phyloP scores from a whole-genome alignment of 441 rosid genomes.

The Jatropha multifida region DNA sequence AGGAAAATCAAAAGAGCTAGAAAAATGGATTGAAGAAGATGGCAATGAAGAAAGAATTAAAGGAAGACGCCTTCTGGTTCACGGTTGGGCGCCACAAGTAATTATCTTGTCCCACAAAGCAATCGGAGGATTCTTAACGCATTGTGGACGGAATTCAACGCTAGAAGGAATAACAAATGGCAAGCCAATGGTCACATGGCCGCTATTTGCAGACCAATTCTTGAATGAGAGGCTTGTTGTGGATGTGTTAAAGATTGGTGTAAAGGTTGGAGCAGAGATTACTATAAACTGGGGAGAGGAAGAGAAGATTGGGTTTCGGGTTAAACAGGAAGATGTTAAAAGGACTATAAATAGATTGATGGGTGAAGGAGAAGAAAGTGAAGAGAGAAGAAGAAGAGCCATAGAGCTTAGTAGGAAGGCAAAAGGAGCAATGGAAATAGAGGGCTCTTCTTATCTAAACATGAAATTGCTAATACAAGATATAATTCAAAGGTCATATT shows the following conservation, averaged over 20 bases:
- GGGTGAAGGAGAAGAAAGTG: slow-evolving; percentile 31
- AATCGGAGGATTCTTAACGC: slow-evolving; percentile 44
- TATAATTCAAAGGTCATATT: background rate
- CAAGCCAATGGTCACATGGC: slow-evolving; percentile 47
- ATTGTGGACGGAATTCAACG: slow-evolving; percentile 45
- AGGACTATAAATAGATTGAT: slow-evolving; percentile 28
- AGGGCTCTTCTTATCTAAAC: slow-evolving; percentile 40
- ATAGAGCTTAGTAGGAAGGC: slow-evolving; percentile 37
- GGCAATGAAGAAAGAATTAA: slow-evolving; percentile 33
- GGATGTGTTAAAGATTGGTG: slow-evolving; percentile 32
- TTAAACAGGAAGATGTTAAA: slow-evolving; percentile 31
- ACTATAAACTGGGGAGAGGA: slow-evolving; percentile 36
- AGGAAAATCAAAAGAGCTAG: slow-evolving; percentile 27
- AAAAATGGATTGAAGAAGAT: slow-evolving; percentile 39
- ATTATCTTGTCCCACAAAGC: slow-evolving; percentile 37
- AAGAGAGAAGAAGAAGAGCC: slow-evolving; percentile 33
- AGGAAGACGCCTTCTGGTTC: slow-evolving; percentile 31
- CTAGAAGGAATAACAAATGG: slow-evolving; percentile 34
- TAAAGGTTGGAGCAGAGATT: slow-evolving; percentile 27
- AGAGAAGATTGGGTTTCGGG: slow-evolving; percentile 29
- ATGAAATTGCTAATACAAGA: background rate
- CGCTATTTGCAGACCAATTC: slow-evolving; percentile 41
- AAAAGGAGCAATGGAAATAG: slow-evolving; percentile 36
- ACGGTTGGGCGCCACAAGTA: slow-evolving; percentile 50
- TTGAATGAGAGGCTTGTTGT: slow-evolving; percentile 37